phyloP scores from a whole-genome alignment of 352 stramenopile genomes.

The Phytophthora sojae region DNA sequence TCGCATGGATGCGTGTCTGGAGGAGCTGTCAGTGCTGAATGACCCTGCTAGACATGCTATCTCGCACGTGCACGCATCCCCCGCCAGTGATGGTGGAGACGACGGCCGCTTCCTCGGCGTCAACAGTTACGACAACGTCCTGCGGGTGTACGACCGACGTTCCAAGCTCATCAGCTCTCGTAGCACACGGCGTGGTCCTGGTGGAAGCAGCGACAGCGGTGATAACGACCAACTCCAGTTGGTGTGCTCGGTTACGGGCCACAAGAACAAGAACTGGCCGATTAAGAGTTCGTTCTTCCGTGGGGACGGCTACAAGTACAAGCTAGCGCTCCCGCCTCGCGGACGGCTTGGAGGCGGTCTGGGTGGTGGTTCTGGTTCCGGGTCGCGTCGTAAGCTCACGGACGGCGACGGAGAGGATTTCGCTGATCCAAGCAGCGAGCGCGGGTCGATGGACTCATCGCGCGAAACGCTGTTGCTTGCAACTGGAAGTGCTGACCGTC shows the following conservation, averaged over 20 bases:
- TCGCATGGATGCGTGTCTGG: constrained; percentile 80
- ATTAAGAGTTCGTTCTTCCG: constrained; percentile 92
- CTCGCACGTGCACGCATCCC: constrained; percentile 84
- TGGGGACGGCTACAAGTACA: constrained; percentile 89
- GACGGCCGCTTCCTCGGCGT: constrained; percentile 84
- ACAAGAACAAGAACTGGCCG: constrained; percentile 93
- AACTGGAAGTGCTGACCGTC: constrained; percentile 87
- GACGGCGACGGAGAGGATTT: constrained; percentile 85
- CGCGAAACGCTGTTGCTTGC: constrained; percentile 80
- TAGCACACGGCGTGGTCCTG: constrained; percentile 32
- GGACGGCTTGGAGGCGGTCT: constrained; percentile 29
- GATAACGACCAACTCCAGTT: constrained; percentile 84
- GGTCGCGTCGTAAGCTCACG: constrained; percentile 74
- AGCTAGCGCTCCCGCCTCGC: constrained; percentile 65
- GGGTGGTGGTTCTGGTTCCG: constrained; percentile 28
- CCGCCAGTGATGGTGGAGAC: constrained; percentile 69
- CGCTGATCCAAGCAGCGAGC: constrained; percentile 49
- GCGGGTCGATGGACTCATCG: constrained; percentile 50
- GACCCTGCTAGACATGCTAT: constrained; percentile 82
- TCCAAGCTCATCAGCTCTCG: constrained; percentile 83
- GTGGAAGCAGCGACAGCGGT: constrained; percentile 43
- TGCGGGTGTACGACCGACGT: constrained; percentile 88
- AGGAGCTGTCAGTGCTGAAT: constrained; percentile 83
- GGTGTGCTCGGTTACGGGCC: constrained; percentile 78
- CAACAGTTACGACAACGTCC: constrained; percentile 92